Base-by-base conservation (phyloP, 768 basidiomycete genomes). In the Calocybe indica region DNA sequence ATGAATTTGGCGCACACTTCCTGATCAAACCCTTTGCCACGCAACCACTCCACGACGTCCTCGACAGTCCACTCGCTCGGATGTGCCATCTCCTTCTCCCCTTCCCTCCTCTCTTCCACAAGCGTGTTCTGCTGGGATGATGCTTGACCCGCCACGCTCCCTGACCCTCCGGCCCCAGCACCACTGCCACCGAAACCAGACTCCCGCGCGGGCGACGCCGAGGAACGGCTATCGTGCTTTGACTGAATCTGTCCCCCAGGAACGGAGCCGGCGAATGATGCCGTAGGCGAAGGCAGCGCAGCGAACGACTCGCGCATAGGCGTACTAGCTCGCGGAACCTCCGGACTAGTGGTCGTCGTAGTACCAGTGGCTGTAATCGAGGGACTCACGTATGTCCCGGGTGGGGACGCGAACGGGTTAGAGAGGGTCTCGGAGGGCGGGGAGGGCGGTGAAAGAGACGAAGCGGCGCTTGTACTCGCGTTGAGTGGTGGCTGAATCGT, bases 1-100 rank as follows among this genome's bases (percentile, higher is more conserved):
- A 76, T 81, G 60, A 99, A 97, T 61, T 89, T 94, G 47, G 82
- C 78, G 55, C 86, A 85, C 3, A 93, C 83, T 40, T 79, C 76
- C 41, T 83, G 73, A 53, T 92, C 92, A 47, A 98, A 96, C 2
- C 89, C 89, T 68, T 87, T 91, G 32, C 66, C 67, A 59, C 78
- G 82, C 28, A 92, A 67, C 96, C 96, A 99, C 0, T 85, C 85
- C 1, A 92, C 73, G 5, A 99, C 96, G 36, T 97, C 85, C 0
- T 89, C 87, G 0, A 97, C 80, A 0, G 67, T 73, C 96, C 96
- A 99, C 47, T 88, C 85, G 0, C 75, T 74, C 1, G 89, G 78
- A 54, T 76, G 72, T 0, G 59, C 59, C 30, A 65, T 66, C 45
- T 69, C 73, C 57, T 64, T 66, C 40, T 57, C 63, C 42, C 49